These are phyloP conservation scores for Cyclostephanos tholiformis DNA, from an alignment of 108 stramenopile genomes.

Conservation along the genomic window DNA sequence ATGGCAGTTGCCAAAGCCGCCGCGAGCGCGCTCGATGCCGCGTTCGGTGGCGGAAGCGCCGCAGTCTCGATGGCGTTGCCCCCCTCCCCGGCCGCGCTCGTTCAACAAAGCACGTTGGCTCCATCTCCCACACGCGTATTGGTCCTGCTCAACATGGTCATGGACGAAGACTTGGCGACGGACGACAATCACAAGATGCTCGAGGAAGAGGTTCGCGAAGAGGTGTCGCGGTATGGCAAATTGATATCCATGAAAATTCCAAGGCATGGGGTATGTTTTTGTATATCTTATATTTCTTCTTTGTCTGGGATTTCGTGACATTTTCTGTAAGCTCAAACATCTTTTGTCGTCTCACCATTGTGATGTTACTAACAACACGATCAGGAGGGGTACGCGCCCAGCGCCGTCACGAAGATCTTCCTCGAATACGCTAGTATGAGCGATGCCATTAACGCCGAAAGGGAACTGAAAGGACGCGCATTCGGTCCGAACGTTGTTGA, in stretches of 20 bases:
- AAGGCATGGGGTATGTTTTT: constrained; percentile 48
- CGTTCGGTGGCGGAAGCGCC: constrained; percentile 47
- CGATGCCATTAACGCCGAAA: constrained; percentile 75
- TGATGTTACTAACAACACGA: constrained; percentile 9
- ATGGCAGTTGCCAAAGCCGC: constrained; percentile 74
- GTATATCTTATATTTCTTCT: background rate
- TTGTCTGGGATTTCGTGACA: background rate
- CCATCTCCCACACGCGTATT: constrained; percentile 69
- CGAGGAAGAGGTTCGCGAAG: constrained; percentile 79
- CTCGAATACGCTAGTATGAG: constrained; percentile 82
- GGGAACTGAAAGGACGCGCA: constrained; percentile 83
- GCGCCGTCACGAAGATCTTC: constrained; percentile 86
- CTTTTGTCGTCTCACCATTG: constrained; percentile 4
- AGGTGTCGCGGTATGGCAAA: constrained; percentile 83
- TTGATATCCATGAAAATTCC: constrained; percentile 86
- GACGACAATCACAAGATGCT: constrained; percentile 85
- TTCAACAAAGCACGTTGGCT: background rate
- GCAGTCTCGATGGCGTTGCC: constrained; percentile 18
- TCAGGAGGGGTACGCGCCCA: constrained; percentile 54
- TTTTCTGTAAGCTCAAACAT: background rate
- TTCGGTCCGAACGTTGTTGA: constrained; percentile 90
- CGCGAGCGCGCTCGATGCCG: constrained; percentile 52
- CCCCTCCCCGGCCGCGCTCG: constrained; percentile 2
- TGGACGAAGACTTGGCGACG: constrained; percentile 89
- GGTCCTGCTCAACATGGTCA: constrained; percentile 97